A percentile compares a stretch with the other conserved stretches of the same genome.
phyloP scores from a whole-genome alignment of 345 rosid species.

The Viola odorata region DNA sequence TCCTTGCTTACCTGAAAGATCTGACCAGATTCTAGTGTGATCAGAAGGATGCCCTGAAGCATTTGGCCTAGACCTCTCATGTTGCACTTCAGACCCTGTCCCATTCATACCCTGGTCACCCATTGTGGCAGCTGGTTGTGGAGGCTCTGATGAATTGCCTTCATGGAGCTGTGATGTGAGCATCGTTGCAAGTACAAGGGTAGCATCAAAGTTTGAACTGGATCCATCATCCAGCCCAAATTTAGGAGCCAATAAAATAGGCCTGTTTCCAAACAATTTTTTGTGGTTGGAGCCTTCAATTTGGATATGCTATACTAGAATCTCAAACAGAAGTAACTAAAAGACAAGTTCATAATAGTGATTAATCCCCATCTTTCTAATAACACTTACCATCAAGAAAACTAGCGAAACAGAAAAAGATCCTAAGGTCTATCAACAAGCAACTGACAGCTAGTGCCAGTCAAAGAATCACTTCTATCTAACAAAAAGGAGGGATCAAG shows the following conservation, averaged over 20 bases:
- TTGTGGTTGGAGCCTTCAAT: background rate
- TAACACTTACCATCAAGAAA: background rate
- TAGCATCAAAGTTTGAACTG: conserved; percentile 67
- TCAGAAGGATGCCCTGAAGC: conserved; percentile 64
- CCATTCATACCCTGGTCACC: conserved; percentile 35
- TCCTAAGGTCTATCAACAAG: no score
- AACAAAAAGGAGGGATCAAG: no score
- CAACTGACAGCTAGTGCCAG: no score
- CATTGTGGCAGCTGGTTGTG: conserved; percentile 29
- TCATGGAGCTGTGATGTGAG: conserved; percentile 74
- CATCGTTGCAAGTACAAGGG: conserved; percentile 89
- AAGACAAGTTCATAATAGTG: background rate
- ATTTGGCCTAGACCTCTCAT: conserved; percentile 43
- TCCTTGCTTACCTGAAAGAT: conserved; percentile 56
- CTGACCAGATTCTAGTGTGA: conserved; percentile 90
- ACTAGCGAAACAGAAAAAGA: background rate
- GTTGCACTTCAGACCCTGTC: conserved; percentile 38
- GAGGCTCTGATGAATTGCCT: conserved; percentile 49
- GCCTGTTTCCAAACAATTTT: conserved; percentile 41
- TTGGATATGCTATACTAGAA: background rate
- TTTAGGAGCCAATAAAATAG: conserved; percentile 84
- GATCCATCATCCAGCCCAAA: conserved; percentile 72
- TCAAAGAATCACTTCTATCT: no score
- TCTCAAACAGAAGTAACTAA: background rate
- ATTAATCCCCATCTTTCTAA: background rate